These are phyloP conservation scores for Cytospora paraplurivora DNA, from an alignment of 2,329 filamentous ascomycete genomes.

Conservation along the genomic window DNA sequence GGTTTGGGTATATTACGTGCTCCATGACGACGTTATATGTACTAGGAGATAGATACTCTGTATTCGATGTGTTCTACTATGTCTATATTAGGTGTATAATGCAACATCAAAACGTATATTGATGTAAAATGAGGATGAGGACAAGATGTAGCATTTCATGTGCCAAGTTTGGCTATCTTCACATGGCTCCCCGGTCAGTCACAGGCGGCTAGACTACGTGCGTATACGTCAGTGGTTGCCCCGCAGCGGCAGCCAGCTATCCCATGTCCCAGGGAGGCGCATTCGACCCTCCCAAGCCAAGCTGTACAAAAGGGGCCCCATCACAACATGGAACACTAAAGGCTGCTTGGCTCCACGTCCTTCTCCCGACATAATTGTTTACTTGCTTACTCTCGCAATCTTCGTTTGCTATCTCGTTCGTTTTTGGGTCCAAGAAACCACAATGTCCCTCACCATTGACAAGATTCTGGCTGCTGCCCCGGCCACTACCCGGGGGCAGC, in stretches of 20 bases:
- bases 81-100: too few species aligned
- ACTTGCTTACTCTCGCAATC: background rate
- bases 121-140: background rate
- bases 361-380: background rate
- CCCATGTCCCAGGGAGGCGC: background rate
- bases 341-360: background rate
- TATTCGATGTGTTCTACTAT: too few species aligned
- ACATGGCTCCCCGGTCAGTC: background rate
- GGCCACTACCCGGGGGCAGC: conserved; percentile 79
- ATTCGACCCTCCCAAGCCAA: conserved; percentile 2
- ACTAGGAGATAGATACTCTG: too few species aligned
- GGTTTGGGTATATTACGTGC: too few species aligned
- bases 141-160: background rate
- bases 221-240: background rate
- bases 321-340: background rate
- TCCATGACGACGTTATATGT: too few species aligned
- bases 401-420: background rate
- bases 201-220: background rate
- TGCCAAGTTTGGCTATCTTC: background rate
- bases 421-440: background rate
- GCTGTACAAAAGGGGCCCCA: conserved; percentile 6
- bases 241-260: background rate
- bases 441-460: conserved; percentile 59
- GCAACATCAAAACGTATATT: background rate
- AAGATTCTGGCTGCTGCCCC: conserved; percentile 85